These are phyloP conservation scores for Fusarium lyarnte DNA, from an alignment of 2,329 filamentous ascomycete genomes.

Conservation along the genomic window DNA sequence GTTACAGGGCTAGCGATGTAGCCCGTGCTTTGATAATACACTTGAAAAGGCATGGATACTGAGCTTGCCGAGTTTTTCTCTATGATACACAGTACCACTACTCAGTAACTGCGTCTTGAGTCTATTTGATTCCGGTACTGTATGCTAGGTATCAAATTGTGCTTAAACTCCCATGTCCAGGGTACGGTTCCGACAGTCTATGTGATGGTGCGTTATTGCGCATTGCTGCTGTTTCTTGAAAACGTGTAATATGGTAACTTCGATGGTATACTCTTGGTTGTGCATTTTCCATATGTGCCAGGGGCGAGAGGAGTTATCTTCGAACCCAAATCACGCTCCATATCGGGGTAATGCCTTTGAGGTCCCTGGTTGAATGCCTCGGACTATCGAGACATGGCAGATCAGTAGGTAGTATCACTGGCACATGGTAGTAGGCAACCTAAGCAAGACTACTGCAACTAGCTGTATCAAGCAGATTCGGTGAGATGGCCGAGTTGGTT, in stretches of 20 bases:
- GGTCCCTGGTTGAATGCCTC: neutral
- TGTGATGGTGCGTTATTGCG: neutral
- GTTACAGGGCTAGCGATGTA: neutral
- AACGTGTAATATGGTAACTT: neutral
- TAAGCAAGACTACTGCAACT: fast-evolving
- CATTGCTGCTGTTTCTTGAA: neutral
- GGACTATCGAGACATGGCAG: neutral
- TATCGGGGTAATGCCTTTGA: neutral
- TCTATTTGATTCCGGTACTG: neutral
- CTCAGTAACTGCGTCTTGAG: neutral
- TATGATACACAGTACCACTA: neutral
- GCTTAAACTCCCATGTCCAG: neutral
- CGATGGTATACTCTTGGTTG: too few relatives aligned
- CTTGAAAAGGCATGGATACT: neutral
- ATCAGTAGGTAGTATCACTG: neutral
- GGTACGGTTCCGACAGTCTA: neutral
- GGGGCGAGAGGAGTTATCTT: neutral
- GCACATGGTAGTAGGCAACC: fast-evolving
- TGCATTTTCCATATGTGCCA: neutral
- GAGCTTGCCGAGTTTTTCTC: neutral
- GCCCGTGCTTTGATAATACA: neutral
- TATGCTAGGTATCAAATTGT: neutral
- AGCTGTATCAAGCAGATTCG: conserved; percentile 1
- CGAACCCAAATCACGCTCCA: neutral
- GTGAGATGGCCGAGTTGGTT: conserved; percentile 51